Conservation (phyloP, 1,284 basidiomycete species). For the Peniophora sp. region DNA sequence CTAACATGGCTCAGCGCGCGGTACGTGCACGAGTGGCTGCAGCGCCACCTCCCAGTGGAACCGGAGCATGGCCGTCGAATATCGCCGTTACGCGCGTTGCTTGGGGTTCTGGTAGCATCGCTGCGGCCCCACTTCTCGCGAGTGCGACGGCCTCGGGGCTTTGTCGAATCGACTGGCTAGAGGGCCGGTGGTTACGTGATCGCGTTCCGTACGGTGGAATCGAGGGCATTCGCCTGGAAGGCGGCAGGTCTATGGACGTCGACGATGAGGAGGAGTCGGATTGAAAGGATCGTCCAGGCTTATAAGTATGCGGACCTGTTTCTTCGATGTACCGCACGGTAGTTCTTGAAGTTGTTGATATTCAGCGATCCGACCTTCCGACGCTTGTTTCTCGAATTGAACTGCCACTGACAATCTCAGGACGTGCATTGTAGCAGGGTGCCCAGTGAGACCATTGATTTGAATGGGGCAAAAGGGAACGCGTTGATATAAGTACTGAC, state of each 20-base stretch:
- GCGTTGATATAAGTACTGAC: too few species aligned
- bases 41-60: constrained; percentile 25
- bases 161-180: constrained; percentile 73
- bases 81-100: constrained; percentile 67
- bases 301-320: too few species aligned
- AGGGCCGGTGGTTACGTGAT: constrained; percentile 59
- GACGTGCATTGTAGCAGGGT: too few species aligned
- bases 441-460: too few species aligned
- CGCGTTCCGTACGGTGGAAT: constrained; percentile 54
- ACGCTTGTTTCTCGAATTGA: too few species aligned
- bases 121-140: constrained; percentile 60
- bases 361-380: too few species aligned
- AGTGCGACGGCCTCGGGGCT: constrained; percentile 78
- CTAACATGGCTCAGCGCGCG: constrained; percentile 26
- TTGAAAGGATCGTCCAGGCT: too few species aligned
- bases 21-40: constrained; percentile 21
- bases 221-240: constrained; percentile 32
- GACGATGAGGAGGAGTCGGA: constrained; percentile 25
- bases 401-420: too few species aligned
- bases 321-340: too few species aligned
- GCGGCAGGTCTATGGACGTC: constrained; percentile 21
- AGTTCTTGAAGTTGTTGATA: too few species aligned
- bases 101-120: constrained; percentile 74
- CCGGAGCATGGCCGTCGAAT: constrained; percentile 69
- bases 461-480: too few species aligned